Base-by-base conservation (phyloP, 2,329 filamentous ascomycete species). In the Trichoderma lentiforme region DNA sequence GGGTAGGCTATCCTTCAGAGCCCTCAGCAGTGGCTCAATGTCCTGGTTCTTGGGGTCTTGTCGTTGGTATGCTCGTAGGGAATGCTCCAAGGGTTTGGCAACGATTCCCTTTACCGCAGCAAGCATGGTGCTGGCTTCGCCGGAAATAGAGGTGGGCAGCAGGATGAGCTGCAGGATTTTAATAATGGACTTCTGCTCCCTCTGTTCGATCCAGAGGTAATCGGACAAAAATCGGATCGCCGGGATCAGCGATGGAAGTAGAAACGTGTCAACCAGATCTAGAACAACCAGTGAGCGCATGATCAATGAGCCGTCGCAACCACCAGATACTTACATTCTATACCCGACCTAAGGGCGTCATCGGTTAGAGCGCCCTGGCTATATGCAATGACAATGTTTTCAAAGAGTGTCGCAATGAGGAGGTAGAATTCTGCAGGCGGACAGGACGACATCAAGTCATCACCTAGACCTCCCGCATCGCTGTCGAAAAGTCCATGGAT, bases 381-480 rank as follows among this genome's bases (percentile, higher is more conserved):
- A 75, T 90, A 90, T 1, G 92, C 93, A 43, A 92, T 83, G 0
- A 94, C 88, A 56, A 92, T 93, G 75, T 94, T 91, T 75, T 91
- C 87, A 78, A 95, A 94, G 0, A 96, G 82, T 0, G 92, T 91
- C 1, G 93, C 92, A 15, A 94, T 89, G 4, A 96, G 85, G 21
- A 93, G 83, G 76, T 95, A 95, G 78, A 96, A 96, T 51, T 94
- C 90, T 77, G 95, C 93, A 1, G 93, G 93, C 1, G 91, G 90
- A 76, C 93, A 96, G 1, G 92, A 92, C 9, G 92, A 91, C 88
- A 95, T 93, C 8, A 95, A 83, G 72, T 95, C 93, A 76, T 96
- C 93, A 8, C 90, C 90, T 3, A 96, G 87, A 0, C 92, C 92
- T 43, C 90, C 89, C 14, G 89, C 88, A 75, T 95, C 92, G 8